These are phyloP conservation scores for Sarcodon sp. DNA, from an alignment of 768 basidiomycete genomes.

Conservation along the genomic window DNA sequence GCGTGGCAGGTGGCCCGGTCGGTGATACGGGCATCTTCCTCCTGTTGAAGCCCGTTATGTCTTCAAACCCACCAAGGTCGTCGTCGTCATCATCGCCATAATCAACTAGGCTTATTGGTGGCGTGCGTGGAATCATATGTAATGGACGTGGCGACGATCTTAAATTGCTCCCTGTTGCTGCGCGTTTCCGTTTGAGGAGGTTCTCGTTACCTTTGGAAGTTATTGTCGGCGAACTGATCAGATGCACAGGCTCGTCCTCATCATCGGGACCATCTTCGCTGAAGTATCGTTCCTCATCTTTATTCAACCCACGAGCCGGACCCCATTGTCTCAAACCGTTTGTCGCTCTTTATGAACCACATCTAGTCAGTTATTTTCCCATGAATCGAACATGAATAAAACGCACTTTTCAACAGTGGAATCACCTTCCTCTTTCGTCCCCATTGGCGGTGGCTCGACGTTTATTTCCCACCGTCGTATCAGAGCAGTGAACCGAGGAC, in stretches of 20 bases:
- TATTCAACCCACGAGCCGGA: conserved; percentile 40
- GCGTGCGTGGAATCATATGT: conserved; percentile 27
- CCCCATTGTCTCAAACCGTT: conserved; percentile 15
- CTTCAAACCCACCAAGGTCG: conserved; percentile 11
- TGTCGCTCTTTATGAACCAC: background rate
- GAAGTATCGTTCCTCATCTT: conserved; percentile 90
- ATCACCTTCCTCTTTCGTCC: conserved; percentile 34
- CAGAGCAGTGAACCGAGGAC: conserved; percentile 58
- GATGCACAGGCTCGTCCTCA: conserved; percentile 22
- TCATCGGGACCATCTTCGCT: conserved; percentile 78
- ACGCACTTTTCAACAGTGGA: conserved; percentile 16
- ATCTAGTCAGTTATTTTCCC: background rate
- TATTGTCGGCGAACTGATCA: conserved; percentile 15
- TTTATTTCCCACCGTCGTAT: conserved; percentile 87
- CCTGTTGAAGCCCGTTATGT: conserved; percentile 12
- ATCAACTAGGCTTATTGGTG: conserved; percentile 55
- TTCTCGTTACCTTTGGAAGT: conserved; percentile 17
- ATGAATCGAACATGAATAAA: background rate
- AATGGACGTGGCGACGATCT: conserved; percentile 8
- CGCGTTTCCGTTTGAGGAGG: conserved; percentile 45
- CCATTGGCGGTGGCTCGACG: conserved; percentile 55
- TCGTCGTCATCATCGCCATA: conserved; percentile 62
- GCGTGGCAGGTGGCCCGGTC: conserved; percentile 11
- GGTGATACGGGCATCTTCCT: background rate
- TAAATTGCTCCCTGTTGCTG: conserved; percentile 4